Conservation (phyloP, 2,329 filamentous ascomycete species). For the Alternaria viburni region DNA sequence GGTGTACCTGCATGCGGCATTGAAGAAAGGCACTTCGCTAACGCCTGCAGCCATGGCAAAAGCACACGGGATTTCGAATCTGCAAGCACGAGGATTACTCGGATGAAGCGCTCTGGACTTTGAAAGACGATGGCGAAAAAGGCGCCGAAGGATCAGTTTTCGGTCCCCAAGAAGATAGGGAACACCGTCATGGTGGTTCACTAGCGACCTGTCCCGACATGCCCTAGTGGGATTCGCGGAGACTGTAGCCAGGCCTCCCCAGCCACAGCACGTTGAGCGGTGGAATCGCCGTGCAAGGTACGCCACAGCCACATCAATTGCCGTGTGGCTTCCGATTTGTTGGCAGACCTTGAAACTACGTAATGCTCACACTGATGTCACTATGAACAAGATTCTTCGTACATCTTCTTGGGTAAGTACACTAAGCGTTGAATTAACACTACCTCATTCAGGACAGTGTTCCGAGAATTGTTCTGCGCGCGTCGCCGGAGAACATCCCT, state of each 20-base stretch:
- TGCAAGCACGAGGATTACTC: constrained; percentile 24
- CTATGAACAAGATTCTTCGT: neutral
- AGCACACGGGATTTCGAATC: constrained; percentile 19
- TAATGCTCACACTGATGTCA: constrained; percentile 8
- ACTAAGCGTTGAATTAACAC: constrained; percentile 9
- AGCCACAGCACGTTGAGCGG: constrained; percentile 22
- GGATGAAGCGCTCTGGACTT: constrained; percentile 10
- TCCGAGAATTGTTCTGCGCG: constrained; percentile 18
- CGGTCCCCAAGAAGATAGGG: constrained; percentile 13
- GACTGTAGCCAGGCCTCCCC: constrained; percentile 15
- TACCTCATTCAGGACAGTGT: constrained; percentile 3
- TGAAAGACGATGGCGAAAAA: constrained; percentile 22
- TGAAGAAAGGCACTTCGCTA: constrained; percentile 24
- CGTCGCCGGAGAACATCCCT: constrained; percentile 12
- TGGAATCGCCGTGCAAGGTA: constrained; percentile 27
- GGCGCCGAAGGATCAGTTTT: constrained; percentile 16
- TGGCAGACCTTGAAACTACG: constrained; percentile 8
- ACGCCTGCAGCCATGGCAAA: constrained; percentile 24
- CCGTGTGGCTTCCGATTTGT: constrained; percentile 30
- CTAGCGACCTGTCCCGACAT: constrained; percentile 1
- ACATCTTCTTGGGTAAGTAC: neutral
- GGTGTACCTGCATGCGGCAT: constrained; percentile 24
- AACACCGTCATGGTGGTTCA: constrained; percentile 19
- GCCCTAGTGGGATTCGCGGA: neutral
- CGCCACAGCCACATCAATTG: constrained; percentile 22